These are phyloP conservation scores for Oenanthe javanica DNA, from an alignment of 140 eudicot genomes.

Conservation along the genomic window DNA sequence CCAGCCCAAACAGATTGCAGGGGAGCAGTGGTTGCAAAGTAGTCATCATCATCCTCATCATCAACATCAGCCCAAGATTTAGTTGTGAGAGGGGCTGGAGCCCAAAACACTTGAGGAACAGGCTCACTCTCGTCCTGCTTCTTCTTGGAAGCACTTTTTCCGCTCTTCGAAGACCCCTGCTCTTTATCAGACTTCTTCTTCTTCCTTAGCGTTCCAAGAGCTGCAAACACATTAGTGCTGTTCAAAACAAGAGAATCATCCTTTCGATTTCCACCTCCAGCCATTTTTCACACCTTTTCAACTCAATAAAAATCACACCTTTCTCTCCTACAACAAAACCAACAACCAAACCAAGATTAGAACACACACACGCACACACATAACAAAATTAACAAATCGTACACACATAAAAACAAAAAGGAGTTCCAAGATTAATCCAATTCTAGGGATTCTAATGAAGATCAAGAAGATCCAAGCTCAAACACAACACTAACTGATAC, in stretches of 20 bases:
- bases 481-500: not conserved
- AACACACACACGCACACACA: not conserved
- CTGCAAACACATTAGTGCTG: constrained; percentile 83
- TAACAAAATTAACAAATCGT: not conserved
- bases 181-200: constrained; percentile 76
- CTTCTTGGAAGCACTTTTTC: constrained; percentile 37
- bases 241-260: constrained; percentile 58
- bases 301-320: constrained; percentile 9
- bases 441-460: not conserved
- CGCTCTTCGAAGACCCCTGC: constrained; percentile 35
- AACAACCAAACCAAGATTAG: not conserved
- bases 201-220: constrained; percentile 77
- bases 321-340: constrained; percentile 1
- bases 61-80: constrained; percentile 98
- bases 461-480: constrained; percentile 6
- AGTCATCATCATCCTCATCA: constrained; percentile 91
- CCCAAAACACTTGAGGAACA: constrained; percentile 66
- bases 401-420: not conserved
- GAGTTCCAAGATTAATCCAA: not conserved
- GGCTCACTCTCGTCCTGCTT: constrained; percentile 34
- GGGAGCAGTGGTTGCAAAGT: constrained; percentile 71
- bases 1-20: constrained; percentile 61
- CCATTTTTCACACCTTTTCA: constrained; percentile 36
- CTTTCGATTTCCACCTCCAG: constrained; percentile 82
- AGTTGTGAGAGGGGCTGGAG: constrained; percentile 57